Percentiles rank a stretch among this genome's conserved stretches.
Evolutionary conservation across 1,139 yeast genomes (phyloP).

Genomic region (Candida pseudoviswanathii): DNA sequence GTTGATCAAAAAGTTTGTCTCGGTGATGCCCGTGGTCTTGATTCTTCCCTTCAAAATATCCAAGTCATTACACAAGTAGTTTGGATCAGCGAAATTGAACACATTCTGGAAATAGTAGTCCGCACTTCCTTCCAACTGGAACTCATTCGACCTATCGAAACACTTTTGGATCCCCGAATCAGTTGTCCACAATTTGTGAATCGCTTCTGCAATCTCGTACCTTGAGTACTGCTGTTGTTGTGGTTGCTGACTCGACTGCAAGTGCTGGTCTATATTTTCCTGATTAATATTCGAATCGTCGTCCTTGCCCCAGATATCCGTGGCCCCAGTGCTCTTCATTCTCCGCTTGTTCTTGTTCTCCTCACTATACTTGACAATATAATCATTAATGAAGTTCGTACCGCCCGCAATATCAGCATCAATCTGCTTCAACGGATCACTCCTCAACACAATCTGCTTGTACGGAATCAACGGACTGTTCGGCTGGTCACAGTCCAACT

Average conservation of each 20-base stretch:
- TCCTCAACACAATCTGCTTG: constrained; percentile 53
- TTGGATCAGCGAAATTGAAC: constrained; percentile 59
- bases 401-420: constrained; percentile 77
- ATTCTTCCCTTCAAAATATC: constrained; percentile 90
- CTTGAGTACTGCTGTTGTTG: constrained; percentile 19
- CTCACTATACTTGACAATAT: constrained; percentile 64
- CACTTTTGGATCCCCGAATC: constrained; percentile 70
- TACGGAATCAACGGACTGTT: constrained; percentile 45
- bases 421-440: constrained; percentile 61
- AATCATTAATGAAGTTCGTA: constrained; percentile 60
- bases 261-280: constrained; percentile 18
- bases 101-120: constrained; percentile 76
- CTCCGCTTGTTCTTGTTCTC: constrained; percentile 51
- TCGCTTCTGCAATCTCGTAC: constrained; percentile 65
- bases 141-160: constrained; percentile 66
- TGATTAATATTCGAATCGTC: constrained; percentile 15
- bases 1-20: constrained; percentile 74
- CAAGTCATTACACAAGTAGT: constrained; percentile 71
- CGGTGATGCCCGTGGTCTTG: constrained; percentile 94
- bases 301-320: constrained; percentile 37
- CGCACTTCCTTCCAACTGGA: constrained; percentile 82
- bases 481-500: constrained; percentile 61
- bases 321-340: constrained; percentile 56
- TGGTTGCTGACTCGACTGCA: constrained; percentile 7
- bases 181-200: constrained; percentile 61